These are phyloP conservation scores for Pseudonitzschia delicatissima DNA, from an alignment of 108 stramenopile genomes.

Conservation along the genomic window DNA sequence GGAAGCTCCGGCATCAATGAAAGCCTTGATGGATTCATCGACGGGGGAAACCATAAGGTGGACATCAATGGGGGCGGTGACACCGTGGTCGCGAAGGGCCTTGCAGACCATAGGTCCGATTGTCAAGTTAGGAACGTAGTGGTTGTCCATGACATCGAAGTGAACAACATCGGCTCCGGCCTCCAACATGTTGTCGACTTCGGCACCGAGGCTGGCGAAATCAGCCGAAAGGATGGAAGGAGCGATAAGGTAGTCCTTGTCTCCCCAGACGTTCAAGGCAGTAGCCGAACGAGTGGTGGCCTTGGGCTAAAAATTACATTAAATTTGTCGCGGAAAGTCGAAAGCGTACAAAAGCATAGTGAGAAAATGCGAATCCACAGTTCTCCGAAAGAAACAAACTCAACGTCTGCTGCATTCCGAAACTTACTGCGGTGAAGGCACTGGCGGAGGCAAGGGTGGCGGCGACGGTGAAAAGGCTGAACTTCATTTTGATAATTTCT, in stretches of 20 bases:
- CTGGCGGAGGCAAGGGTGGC: conserved; percentile 51
- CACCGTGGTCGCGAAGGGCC: conserved; percentile 96
- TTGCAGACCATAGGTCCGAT: conserved; percentile 99
- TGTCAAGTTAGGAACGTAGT: conserved; percentile 98
- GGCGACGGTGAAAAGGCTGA: conserved; percentile 54
- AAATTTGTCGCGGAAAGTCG: no score
- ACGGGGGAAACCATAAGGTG: conserved; percentile 98
- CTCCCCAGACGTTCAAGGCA: conserved; percentile 82
- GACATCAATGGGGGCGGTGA: conserved; percentile 98
- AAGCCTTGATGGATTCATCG: conserved; percentile 90
- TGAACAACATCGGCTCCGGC: conserved; percentile 99
- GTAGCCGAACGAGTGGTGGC: conserved; percentile 30
- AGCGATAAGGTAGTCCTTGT: conserved; percentile 96
- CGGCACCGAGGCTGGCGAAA: conserved; percentile 94
- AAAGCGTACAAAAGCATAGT: not conserved
- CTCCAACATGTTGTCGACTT: conserved; percentile 95
- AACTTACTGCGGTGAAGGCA: conserved; percentile 69
- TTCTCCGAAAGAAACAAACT: no score
- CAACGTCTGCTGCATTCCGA: no score
- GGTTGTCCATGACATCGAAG: conserved; percentile 99
- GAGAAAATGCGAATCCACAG: no score
- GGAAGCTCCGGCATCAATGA: conserved; percentile 96
- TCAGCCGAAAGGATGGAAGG: conserved; percentile 99
- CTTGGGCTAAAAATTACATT: conserved; percentile 9
- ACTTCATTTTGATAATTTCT: conserved; percentile 87